Evolutionary conservation across 73 alveolate genomes (phyloP), one percentile per base, ranked within the genome.

Genomic region (Paramecium sexaurelia): DNA sequence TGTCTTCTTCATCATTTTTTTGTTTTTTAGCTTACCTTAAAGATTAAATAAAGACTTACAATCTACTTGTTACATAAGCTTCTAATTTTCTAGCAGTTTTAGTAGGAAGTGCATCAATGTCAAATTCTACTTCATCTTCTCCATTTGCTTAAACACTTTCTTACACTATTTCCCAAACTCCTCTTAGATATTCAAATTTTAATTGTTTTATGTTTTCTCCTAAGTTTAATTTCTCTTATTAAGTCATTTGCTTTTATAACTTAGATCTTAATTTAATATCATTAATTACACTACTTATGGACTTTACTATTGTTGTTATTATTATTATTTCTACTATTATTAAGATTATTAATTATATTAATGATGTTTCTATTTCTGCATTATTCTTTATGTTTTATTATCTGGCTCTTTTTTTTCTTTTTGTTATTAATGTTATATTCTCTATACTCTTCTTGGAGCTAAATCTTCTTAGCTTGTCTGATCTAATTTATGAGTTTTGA

Each of bases 121-220:
- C 94, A 26, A 88, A 88, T 61, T 88, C 94, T n/a, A 88, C 40
- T 27, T 67, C 92, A 22, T 88, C 55, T 6, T 71, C 92, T 5
- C 92, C 92, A 55, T 67, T 29, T 3, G 67, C 85, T 39, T 39
- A 3, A 24, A 55, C 57, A 71, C 94, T 51, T 40, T 55, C 90
- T 29, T 39, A 19, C 10, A 90, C 94, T 0, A 90, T 90, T 22
- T 90, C 86, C 92, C 86, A 78, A 40, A 90, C 94, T 19, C 94
- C 94, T 83, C 75, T 90, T 36, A 90, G 55, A 39, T 90, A 55
- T 83, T 90, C 88, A 36, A 87, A 56, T 17, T 90, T 71, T 27
- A 90, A 75, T 29, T 85, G 32, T 13, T 66, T 90, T 22, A 90
- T 90, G 67, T 85, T 90, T 51, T 36, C 40, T 27, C 94, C 85